phyloP scores from a whole-genome alignment of 768 basidiomycete species.

The Boletus rubescentipes region DNA sequence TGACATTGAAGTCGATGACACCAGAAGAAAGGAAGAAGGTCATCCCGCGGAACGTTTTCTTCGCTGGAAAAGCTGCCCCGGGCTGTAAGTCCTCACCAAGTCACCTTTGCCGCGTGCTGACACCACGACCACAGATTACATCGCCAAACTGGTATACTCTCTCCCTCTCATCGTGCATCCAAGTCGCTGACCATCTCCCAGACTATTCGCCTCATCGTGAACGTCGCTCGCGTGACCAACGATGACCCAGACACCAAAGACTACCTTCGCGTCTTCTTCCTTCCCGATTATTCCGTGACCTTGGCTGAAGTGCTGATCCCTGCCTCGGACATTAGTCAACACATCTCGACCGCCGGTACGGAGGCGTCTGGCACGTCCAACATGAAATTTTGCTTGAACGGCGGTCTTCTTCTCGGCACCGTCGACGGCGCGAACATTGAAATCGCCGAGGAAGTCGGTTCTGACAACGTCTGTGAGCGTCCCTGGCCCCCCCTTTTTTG shows the following conservation, averaged over 20 bases:
- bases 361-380: conserved; percentile 83
- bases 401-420: conserved; percentile 84
- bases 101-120: conserved; percentile 4
- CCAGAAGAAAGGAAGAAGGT: conserved; percentile 80
- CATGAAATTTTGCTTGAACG: conserved; percentile 91
- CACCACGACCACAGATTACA: conserved; percentile 56
- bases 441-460: conserved; percentile 94
- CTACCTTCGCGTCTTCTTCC: conserved; percentile 87
- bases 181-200: conserved; percentile 24
- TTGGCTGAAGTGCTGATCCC: conserved; percentile 83
- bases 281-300: conserved; percentile 92
- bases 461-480: conserved; percentile 76
- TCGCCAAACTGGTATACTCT: conserved; percentile 75
- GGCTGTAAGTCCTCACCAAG: conserved; percentile 55
- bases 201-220: conserved; percentile 93
- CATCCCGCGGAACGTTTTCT: conserved; percentile 89
- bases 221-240: conserved; percentile 68
- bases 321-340: conserved; percentile 93
- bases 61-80: conserved; percentile 96
- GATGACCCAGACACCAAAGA: conserved; percentile 86
- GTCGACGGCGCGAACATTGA: conserved; percentile 97
- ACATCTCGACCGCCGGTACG: conserved; percentile 97
- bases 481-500: not conserved
- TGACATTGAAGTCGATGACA: conserved; percentile 74
- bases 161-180: not conserved